phyloP scores from a whole-genome alignment of 148 eudicot species.

The Rhododendron williamsianum region DNA sequence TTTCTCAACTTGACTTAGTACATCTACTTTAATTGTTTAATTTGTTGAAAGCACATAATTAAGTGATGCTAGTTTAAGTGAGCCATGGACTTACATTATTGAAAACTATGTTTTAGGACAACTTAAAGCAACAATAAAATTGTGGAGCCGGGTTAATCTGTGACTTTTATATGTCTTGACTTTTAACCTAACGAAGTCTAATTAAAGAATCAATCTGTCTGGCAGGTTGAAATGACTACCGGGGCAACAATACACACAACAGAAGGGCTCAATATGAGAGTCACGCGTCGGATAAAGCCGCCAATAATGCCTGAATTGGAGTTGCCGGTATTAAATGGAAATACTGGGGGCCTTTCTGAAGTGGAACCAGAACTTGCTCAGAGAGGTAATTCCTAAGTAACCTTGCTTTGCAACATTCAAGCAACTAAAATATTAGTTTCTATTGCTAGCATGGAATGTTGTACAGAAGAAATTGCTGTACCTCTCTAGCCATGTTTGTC shows the following conservation, averaged over 20 bases:
- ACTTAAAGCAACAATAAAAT: neutral
- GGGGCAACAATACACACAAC: slow-evolving; percentile 99
- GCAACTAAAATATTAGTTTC: neutral
- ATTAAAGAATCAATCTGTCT: neutral
- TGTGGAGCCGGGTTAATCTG: neutral
- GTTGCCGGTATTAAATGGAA: slow-evolving; percentile 35
- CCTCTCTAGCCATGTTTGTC: neutral
- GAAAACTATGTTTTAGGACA: neutral
- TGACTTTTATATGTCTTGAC: neutral
- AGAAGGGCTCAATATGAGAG: slow-evolving; percentile 79
- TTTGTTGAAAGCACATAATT: neutral
- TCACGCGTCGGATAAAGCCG: slow-evolving; percentile 44
- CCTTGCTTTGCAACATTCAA: neutral
- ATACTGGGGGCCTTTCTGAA: slow-evolving; percentile 22
- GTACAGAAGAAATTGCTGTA: neutral
- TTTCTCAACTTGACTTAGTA: neutral
- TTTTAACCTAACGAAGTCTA: neutral
- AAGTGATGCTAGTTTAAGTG: neutral
- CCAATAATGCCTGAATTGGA: slow-evolving; percentile 39
- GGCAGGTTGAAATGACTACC: slow-evolving; percentile 91
- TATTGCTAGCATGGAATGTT: neutral
- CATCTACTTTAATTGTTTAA: neutral
- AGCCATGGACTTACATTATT: neutral
- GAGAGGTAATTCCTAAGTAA: slow-evolving; percentile 23
- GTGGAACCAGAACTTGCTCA: slow-evolving; percentile 24